A percentile compares a stretch with the other conserved stretches of the same genome.
phyloP scores from a whole-genome alignment of 2,329 filamentous ascomycete genomes.

The Talaromyces albobiverticillius region DNA sequence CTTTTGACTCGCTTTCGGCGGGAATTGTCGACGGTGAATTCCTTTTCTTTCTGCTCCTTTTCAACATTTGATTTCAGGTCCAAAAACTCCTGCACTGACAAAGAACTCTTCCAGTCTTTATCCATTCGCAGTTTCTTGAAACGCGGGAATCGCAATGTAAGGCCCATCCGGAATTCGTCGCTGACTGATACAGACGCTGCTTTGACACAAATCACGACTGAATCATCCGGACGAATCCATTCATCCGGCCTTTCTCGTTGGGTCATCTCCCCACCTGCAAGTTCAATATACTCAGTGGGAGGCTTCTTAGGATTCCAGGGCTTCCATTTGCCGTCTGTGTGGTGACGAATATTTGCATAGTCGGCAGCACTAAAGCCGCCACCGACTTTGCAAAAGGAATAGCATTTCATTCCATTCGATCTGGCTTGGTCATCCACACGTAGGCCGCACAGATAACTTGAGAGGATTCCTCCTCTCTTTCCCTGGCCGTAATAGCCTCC shows the following conservation, averaged over 20 bases:
- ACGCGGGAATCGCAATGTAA: slow-evolving; percentile 85
- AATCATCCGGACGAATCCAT: slow-evolving; percentile 89
- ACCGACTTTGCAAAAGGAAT: slow-evolving; percentile 98
- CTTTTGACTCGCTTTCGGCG: slow-evolving; percentile 63
- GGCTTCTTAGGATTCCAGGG: slow-evolving; percentile 77
- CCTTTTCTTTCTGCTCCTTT: slow-evolving; percentile 66
- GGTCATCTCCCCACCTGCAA: slow-evolving; percentile 68
- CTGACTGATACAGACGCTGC: slow-evolving; percentile 74
- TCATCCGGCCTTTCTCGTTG: slow-evolving; percentile 81
- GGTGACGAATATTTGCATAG: slow-evolving; percentile 76
- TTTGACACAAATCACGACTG: slow-evolving; percentile 83
- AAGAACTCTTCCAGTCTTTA: slow-evolving; percentile 75
- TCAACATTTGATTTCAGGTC: slow-evolving; percentile 68
- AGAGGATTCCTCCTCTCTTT: slow-evolving; percentile 73
- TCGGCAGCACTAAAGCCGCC: slow-evolving; percentile 84
- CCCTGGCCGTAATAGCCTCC: slow-evolving; percentile 93
- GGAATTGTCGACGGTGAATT: slow-evolving; percentile 68
- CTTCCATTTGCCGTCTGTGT: slow-evolving; percentile 87
- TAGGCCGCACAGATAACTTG: slow-evolving; percentile 87
- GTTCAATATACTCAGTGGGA: slow-evolving; percentile 73
- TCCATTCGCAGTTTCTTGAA: slow-evolving; percentile 81
- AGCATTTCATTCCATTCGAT: slow-evolving; percentile 68
- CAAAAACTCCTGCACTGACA: slow-evolving; percentile 75
- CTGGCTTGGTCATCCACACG: slow-evolving; percentile 63
- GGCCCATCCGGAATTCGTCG: slow-evolving; percentile 71